A percentile compares a stretch with the other conserved stretches of the same genome.
phyloP scores from a whole-genome alignment of 257 asterid genomes.

The Mentha longifolia region DNA sequence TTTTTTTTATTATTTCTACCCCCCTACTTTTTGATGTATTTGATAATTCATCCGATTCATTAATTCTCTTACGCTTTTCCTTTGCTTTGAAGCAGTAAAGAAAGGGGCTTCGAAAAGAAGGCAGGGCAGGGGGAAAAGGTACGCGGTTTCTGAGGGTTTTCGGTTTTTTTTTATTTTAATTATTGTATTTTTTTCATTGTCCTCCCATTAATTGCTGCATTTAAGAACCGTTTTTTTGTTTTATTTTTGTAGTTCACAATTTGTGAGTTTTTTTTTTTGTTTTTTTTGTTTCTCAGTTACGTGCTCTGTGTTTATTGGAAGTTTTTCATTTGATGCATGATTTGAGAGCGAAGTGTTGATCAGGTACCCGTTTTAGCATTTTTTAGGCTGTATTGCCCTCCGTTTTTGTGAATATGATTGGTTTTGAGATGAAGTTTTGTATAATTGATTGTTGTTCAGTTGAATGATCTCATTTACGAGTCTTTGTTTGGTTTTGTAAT shows the following conservation, averaged over 20 bases:
- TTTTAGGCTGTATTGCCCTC: slow-evolving; percentile 13
- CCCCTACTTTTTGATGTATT: slow-evolving; percentile 18
- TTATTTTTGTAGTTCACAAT: not conserved
- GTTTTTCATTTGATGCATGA: not conserved
- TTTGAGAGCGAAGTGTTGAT: not conserved
- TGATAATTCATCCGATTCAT: slow-evolving; percentile 23
- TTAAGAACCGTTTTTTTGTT: not conserved
- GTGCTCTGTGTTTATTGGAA: not conserved
- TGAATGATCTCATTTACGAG: not conserved
- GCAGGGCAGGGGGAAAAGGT: slow-evolving; percentile 41
- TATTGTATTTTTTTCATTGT: slow-evolving; percentile 16
- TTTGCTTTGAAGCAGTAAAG: slow-evolving; percentile 46
- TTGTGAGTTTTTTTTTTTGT: too few species aligned
- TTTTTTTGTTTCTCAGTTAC: not conserved
- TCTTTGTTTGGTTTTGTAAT: slow-evolving; percentile 19
- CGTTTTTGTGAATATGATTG: slow-evolving; percentile 25
- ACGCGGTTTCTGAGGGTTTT: slow-evolving; percentile 35
- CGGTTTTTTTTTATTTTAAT: slow-evolving; percentile 14
- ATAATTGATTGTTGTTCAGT: too few species aligned
- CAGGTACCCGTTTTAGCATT: not conserved
- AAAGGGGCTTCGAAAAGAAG: slow-evolving; percentile 24
- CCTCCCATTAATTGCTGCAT: slow-evolving; percentile 33
- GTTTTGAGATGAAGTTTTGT: slow-evolving; percentile 15
- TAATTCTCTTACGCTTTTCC: slow-evolving; percentile 33
- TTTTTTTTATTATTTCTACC: too few species aligned